Evolutionary conservation across 164 flowering plant species (phyloP).

Genomic region (Brasenia schreberi): DNA sequence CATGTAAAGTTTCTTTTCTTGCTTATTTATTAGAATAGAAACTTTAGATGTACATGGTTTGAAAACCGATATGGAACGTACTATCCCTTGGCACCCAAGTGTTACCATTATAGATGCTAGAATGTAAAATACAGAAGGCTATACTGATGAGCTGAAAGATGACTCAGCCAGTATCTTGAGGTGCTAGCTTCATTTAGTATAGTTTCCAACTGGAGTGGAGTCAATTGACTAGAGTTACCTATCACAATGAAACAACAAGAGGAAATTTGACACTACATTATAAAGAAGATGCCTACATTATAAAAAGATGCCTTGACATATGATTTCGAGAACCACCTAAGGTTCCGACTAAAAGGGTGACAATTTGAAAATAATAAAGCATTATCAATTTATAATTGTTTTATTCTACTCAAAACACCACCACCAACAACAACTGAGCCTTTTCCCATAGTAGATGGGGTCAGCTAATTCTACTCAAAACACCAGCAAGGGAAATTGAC

Average conservation of each 20-base stretch:
- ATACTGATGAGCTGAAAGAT: conserved; percentile 9
- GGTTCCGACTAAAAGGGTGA: too few species aligned
- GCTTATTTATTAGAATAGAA: too few species aligned
- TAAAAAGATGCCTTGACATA: not conserved
- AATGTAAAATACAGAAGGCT: not conserved
- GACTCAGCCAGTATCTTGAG: conserved; percentile 86
- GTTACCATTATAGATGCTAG: too few species aligned
- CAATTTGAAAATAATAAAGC: not conserved
- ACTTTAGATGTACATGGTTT: too few species aligned
- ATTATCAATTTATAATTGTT: not conserved
- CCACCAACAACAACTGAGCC: too few species aligned
- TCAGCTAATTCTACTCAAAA: too few species aligned
- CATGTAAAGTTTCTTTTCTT: not conserved
- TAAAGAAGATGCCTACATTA: not conserved
- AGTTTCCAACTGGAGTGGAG: conserved; percentile 83
- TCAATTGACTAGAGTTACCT: conserved; percentile 59
- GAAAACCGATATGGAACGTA: too few species aligned
- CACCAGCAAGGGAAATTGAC: too few species aligned
- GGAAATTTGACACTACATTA: not conserved
- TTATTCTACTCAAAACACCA: not conserved
- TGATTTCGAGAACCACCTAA: not conserved
- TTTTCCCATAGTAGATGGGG: too few species aligned
- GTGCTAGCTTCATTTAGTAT: conserved; percentile 73
- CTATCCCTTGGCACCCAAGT: not conserved
- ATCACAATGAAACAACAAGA: conserved; percentile 1